Evolutionary conservation across 2,329 filamentous ascomycete species (phyloP), one percentile per base, ranked within the genome.

Genomic region (Exophiala sp.): DNA sequence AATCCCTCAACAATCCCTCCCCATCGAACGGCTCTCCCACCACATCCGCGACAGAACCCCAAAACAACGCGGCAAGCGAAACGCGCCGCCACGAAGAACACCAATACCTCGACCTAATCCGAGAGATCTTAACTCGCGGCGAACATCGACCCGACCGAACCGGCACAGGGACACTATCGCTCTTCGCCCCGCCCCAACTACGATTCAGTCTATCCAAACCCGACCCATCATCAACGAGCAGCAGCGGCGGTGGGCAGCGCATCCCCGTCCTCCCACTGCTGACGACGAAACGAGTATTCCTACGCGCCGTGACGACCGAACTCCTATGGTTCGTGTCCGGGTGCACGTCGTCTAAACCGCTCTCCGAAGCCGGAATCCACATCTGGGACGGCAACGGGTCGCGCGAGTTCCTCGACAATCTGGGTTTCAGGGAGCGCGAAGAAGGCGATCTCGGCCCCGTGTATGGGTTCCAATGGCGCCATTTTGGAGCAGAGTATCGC

Each of bases 371-470:
- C 1, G 88, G 89, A 23, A 83, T 98, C 63, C 94, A 94, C 70
- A 98, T 98, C 66, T 98, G 93, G 93, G 93, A 98, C 66, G 91
- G 90, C 62, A 98, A 98, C 66, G 93, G 91, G 37, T 89, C 84
- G 40, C 86, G 93, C 61, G 85, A 83, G 63, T 97, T 86, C 67
- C 85, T 98, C 30, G 91, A 98, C 72, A 83, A 76, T 56, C 79
- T 93, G 1, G 91, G 91, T 0, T 78, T 97, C 5, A 74, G 76
- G 0, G 82, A 95, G 65, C 87, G 91, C 52, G 87, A 81, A 45
- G 86, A 83, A 16, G 93, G 93, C 58, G 93, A 98, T 64, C 76
- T 98, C 0, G 93, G 93, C 0, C 93, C 93, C 23, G 90, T 97
- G 0, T 98, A 98, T 66, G 93, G 93, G 1, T 98, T 98, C 72